Base-by-base conservation (phyloP, 768 basidiomycete species). In the Dacryopinax spathularia region DNA sequence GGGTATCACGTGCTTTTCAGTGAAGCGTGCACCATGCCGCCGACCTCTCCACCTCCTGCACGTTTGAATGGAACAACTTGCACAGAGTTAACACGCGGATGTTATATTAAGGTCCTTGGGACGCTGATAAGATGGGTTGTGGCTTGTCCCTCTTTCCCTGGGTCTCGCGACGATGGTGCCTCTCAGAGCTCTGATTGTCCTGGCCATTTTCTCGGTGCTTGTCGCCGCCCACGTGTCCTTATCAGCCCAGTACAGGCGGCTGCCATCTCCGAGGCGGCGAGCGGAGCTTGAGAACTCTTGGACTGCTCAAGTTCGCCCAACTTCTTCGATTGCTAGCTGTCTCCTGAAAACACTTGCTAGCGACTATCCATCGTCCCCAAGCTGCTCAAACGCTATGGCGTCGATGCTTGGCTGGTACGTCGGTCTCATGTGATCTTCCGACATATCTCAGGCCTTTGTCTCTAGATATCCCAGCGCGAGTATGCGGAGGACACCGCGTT, bases 401-500 rank as follows among this genome's bases (percentile, higher is more conserved):
- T 76, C 10, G 75, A 76, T 62, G 76, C 76, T 7, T 79, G 78
- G 77, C 71, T 80, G 64, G 78, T 78, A 60, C 65, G 73, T 66
- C 35, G n/a, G 25, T 29, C 39, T 7, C 34, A 20, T 31, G 18
- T 18, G 33, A 36, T 60, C 25, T 12, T 36, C 12, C 25, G 41
- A 27, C 25, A 41, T 12, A 1, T 16, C 27, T 56, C 3, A 41
- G 29, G 35, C 31, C 15, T 7, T n/a, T 13, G 6, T 7, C 41
- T 12, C 22, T 27, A 22, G 34, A 39, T 66, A 34, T 68, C 81
- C 62, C 77, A 79, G 72, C 73, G 79, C 35, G 81, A 82, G 66
- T 79, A 81, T 65, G 80, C 80, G 1, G 81, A 82, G 64, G 81
- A 82, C 67, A 79, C 80, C 5, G 72, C 79, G 15, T 82, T 81